Evolutionary conservation across 805 yeast genomes (phyloP).

Genomic region (Kockiozyma suomiensis): DNA sequence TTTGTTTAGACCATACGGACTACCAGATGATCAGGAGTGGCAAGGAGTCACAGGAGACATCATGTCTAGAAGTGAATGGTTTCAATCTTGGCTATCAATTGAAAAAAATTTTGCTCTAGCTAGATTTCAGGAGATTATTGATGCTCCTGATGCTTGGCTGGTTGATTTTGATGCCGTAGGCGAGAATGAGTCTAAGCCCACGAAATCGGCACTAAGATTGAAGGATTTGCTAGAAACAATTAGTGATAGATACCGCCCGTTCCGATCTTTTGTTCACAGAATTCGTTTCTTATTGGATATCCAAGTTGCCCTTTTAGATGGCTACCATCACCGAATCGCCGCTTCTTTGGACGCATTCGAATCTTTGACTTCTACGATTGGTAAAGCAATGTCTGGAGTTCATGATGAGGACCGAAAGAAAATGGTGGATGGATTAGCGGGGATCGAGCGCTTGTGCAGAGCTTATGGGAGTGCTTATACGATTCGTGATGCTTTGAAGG

Average conservation of each 20-base stretch:
- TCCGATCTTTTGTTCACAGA: slow-evolving; percentile 55
- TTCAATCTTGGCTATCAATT: slow-evolving; percentile 55
- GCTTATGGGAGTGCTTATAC: slow-evolving; percentile 46
- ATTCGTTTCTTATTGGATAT: slow-evolving; percentile 59
- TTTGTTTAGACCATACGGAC: slow-evolving; percentile 50
- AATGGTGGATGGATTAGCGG: slow-evolving; percentile 42
- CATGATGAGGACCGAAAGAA: slow-evolving; percentile 39
- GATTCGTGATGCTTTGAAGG: slow-evolving; percentile 45
- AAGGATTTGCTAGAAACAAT: slow-evolving; percentile 60
- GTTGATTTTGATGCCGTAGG: slow-evolving; percentile 61
- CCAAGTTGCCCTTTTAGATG: slow-evolving; percentile 59
- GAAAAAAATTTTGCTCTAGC: slow-evolving; percentile 56
- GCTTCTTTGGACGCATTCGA: slow-evolving; percentile 50
- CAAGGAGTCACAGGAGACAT: slow-evolving; percentile 47
- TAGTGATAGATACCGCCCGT: slow-evolving; percentile 52
- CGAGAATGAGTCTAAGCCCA: slow-evolving; percentile 55
- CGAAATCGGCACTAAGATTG: slow-evolving; percentile 62
- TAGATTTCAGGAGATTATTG: slow-evolving; percentile 56
- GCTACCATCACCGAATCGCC: slow-evolving; percentile 51
- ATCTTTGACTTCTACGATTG: slow-evolving; percentile 44
- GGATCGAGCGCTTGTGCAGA: slow-evolving; percentile 49
- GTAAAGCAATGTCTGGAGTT: slow-evolving; percentile 44
- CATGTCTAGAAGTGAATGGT: slow-evolving; percentile 40
- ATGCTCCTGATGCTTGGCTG: slow-evolving; percentile 53
- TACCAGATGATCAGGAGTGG: slow-evolving; percentile 43